Percentiles rank a stretch among this genome's conserved stretches.
Conservation (phyloP, 1,284 basidiomycete species). For the Ceratobasidium sp. region DNA sequence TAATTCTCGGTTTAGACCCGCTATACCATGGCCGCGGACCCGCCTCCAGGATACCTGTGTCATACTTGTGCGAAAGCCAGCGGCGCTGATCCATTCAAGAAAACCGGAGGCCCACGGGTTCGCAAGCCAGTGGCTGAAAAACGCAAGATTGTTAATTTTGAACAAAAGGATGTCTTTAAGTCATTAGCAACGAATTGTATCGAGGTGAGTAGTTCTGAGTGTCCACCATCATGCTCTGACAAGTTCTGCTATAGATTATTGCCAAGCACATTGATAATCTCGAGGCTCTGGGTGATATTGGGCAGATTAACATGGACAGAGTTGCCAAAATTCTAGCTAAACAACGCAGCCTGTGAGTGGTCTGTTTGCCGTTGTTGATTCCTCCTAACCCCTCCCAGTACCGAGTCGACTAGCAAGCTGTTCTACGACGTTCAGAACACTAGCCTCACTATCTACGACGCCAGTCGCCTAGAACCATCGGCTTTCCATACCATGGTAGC, state of each 20-base stretch:
- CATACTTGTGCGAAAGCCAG: conserved; percentile 81
- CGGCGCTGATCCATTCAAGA: conserved; percentile 87
- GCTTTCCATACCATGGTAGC: conserved; percentile 77
- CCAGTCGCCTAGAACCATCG: conserved; percentile 80
- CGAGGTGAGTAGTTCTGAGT: conserved; percentile 62
- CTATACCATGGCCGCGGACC: conserved; percentile 80
- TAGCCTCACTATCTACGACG: conserved; percentile 86
- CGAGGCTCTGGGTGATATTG: conserved; percentile 90
- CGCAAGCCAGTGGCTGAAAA: conserved; percentile 73
- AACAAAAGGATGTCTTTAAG: conserved; percentile 74
- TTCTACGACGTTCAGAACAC: conserved; percentile 84
- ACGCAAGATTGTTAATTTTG: conserved; percentile 74
- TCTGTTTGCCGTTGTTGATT: background rate
- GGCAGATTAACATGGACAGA: conserved; percentile 81
- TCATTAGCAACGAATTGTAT: conserved; percentile 84
- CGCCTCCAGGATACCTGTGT: conserved; percentile 81
- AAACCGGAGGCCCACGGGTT: conserved; percentile 70
- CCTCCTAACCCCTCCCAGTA: conserved; percentile 7
- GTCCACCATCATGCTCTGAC: background rate
- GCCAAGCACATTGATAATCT: conserved; percentile 90
- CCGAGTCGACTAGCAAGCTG: conserved; percentile 61
- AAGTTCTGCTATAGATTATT: conserved; percentile 70
- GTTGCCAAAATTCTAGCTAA: conserved; percentile 89
- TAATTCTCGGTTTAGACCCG: conserved; percentile 69
- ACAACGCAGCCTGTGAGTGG: conserved; percentile 83